Evolutionary conservation across 257 asterid genomes (phyloP).

Genomic region (Thymus mandschuricus): DNA sequence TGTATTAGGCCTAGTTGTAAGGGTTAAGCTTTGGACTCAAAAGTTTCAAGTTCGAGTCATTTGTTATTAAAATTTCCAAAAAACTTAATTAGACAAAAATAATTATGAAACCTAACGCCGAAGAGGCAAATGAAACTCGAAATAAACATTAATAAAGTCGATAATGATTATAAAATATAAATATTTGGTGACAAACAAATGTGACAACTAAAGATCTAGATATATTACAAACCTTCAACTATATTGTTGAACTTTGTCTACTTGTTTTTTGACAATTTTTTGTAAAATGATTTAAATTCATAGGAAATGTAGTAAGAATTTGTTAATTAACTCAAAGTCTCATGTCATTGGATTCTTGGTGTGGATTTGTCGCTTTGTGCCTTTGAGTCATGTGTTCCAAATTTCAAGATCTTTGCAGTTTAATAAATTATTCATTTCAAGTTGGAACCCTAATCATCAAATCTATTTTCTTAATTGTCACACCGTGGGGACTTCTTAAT

Average conservation of each 20-base stretch:
- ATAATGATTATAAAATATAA: background rate
- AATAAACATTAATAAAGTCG: background rate
- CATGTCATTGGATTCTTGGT: conserved; percentile 43
- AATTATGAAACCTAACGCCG: background rate
- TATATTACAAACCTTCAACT: conserved; percentile 19
- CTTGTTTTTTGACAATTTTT: background rate
- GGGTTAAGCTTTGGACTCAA: too few species aligned
- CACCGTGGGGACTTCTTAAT: conserved; percentile 5
- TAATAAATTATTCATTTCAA: conserved; percentile 22
- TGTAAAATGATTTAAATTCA: background rate
- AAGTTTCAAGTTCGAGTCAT: too few species aligned
- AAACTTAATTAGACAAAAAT: too few species aligned
- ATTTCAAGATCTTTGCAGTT: conserved; percentile 34
- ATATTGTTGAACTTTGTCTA: background rate
- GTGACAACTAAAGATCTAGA: conserved; percentile 18
- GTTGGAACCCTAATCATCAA: conserved; percentile 14
- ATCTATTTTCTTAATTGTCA: background rate
- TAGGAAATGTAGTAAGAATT: background rate
- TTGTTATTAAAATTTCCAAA: too few species aligned
- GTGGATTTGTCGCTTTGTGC: conserved; percentile 36
- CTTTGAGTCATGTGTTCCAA: conserved; percentile 34
- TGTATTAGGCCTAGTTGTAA: too few species aligned
- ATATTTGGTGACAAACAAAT: background rate
- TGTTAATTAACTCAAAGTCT: background rate
- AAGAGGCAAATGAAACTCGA: background rate